Evolutionary conservation across 192 early-diverging fungal species (phyloP), one percentile per base, ranked within the genome.

Genomic region (Coemansia nantahalensis): DNA sequence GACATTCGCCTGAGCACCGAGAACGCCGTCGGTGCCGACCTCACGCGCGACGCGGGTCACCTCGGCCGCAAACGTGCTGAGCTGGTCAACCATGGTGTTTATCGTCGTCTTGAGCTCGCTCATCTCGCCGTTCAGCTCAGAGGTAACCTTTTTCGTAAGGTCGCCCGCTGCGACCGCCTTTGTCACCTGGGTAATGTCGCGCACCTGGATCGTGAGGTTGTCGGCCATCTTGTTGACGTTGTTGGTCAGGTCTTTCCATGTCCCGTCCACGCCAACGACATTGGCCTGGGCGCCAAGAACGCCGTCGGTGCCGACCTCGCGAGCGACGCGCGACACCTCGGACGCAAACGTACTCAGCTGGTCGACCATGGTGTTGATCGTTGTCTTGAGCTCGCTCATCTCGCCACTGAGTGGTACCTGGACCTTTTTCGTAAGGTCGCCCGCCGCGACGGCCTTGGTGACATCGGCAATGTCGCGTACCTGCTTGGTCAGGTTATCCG

Each of bases 311-410:
- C 81, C 81, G 23, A 83, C 81, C 54, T 81, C 79, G 10, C 56
- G 48, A 6, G 81, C 66, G 10, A 83, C 79, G 13, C 79, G 65
- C 1, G 77, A 75, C 12, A 83, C 81, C 58, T 83, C 79, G 0
- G 62, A 35, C 6, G 81, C 68, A 62, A 83, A 83, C 0, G 72
- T 69, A 14, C 19, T 57, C 38, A 79, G 62, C 48, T 74, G 83
- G 38, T 82, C 82, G 63, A 83, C 80, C 74, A 84, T 81, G 45
- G 62, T 53, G 57, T 85, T 85, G 31, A 85, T 77, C 9, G 77
- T 85, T n/a, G 65, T 45, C 49, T 85, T 85, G 21, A 85, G 45
- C 17, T 83, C 80, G 15, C 67, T 44, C 58, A 85, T 83, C 60
- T 85, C 83, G 22, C 83, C 83, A 10, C 62, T 58, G 0, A 76